Base-by-base conservation (phyloP, 2,329 filamentous ascomycete species). In the Verticillium nonalfalfae region DNA sequence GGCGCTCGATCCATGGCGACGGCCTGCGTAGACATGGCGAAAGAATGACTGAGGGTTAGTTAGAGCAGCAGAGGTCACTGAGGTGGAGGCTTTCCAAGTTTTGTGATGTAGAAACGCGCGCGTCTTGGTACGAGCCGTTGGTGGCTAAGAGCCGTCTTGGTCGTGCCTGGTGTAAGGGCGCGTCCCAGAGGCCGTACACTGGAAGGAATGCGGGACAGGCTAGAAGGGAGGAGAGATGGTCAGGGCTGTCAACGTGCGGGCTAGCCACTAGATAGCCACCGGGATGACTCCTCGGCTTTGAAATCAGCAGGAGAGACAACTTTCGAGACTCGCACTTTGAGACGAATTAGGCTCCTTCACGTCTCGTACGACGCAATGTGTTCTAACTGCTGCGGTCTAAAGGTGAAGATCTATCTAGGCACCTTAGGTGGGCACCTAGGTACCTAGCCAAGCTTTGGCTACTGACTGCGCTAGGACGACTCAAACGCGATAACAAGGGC, bases 1-100 rank as follows among this genome's bases (percentile, higher is more conserved):
- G 65, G 66, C 58, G 67, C 64, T 57, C 70, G 21, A 15, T 52
- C 45, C 45, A 52, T 52, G 45, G 45, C 45, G 18, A 21, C 18
- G 18, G 45, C 45, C 18, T 52, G 45, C 15, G 45, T 26, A 31
- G 45, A 52, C 45, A 52, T 52, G 45, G 45, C 4, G 45, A 18
- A 18, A 11, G n/a, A 18, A 21, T 26, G 45, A 52, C 45, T 18
- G 10, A 52, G 18, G 10, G 7, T 31, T n/a, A 21, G 4, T 18
- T 7, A 52, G 31, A 10, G 11, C 18, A n/a, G 21, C 21, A 18
- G n/a, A 11, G 21, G 21, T 9, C 9, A 31, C 21, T 52, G 18
- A 18, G 18, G 18, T 10, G 11, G 45, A 13, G 18, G 21, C 18
- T 52, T 18, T 52, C 39, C 39, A 10, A 26, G 4, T 52, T 10